phyloP scores from a whole-genome alignment of 257 asterid genomes.

The Craterostigma plantagineum region DNA sequence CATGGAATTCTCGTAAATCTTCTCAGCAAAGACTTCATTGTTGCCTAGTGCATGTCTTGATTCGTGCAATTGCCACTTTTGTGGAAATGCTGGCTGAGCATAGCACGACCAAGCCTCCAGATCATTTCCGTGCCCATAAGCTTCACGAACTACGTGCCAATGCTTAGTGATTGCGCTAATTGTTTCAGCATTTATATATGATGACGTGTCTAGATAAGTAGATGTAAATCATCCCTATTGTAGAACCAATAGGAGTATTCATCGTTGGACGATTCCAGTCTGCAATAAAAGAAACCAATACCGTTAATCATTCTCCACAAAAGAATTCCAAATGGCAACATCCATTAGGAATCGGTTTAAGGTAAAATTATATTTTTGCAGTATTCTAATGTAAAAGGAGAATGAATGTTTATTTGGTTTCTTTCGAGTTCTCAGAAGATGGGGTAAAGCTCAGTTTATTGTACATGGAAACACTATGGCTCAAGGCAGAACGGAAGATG shows the following conservation, averaged over 20 bases:
- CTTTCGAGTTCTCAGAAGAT: no score
- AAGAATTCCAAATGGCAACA: no score
- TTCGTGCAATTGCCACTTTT: slow-evolving; percentile 8
- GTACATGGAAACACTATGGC: no score
- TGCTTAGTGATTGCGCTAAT: slow-evolving; percentile 25
- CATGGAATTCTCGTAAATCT: slow-evolving; percentile 14
- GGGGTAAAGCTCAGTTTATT: no score
- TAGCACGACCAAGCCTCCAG: slow-evolving; percentile 18
- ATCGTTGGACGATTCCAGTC: slow-evolving; percentile 40
- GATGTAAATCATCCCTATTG: slow-evolving; percentile 40
- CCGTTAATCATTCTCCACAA: no score
- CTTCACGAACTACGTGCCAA: slow-evolving; percentile 26
- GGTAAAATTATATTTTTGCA: no score
- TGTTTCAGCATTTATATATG: slow-evolving; percentile 23
- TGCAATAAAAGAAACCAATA: slow-evolving; percentile 21
- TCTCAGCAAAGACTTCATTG: slow-evolving; percentile 16
- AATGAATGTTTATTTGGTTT: no score
- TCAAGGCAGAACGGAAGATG: no score
- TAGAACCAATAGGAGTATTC: slow-evolving; percentile 39
- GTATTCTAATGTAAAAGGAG: no score
- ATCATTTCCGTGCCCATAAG: slow-evolving; percentile 25
- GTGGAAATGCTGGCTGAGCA: slow-evolving; percentile 18
- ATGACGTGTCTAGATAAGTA: slow-evolving; percentile 41
- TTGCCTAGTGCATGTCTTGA: no score
- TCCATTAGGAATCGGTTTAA: no score